phyloP scores from a whole-genome alignment of 2,329 filamentous ascomycete genomes.

The Colletotrichum filicis region DNA sequence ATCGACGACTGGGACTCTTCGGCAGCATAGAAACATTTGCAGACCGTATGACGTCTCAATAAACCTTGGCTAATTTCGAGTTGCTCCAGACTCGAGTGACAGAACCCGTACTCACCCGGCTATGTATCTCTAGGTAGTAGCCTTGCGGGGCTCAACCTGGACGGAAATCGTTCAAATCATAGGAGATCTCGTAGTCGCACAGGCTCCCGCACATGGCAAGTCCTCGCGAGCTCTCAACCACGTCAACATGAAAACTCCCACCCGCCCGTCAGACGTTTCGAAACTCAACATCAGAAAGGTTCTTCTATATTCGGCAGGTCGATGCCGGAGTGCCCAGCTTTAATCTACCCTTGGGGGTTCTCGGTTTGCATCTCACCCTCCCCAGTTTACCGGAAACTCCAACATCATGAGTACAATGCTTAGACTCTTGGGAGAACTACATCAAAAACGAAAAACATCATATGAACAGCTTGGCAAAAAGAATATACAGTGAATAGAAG shows the following conservation, averaged over 20 bases:
- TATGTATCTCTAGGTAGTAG: no score
- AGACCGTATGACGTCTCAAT: no score
- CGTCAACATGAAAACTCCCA: background rate
- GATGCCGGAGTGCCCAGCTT: background rate
- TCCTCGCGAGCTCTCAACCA: background rate
- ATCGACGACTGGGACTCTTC: no score
- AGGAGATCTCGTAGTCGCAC: no score
- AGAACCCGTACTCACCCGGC: no score
- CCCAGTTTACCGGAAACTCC: no score
- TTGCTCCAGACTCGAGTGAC: no score
- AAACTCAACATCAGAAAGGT: background rate
- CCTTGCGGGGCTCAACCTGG: no score
- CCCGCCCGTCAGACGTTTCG: background rate
- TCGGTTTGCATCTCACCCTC: no score
- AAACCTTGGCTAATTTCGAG: no score
- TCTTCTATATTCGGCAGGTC: background rate
- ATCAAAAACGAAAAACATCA: background rate
- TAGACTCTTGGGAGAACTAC: background rate
- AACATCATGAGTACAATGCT: background rate
- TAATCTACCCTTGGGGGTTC: background rate
- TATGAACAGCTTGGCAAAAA: constrained; percentile 3
- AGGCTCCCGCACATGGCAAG: background rate
- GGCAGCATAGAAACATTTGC: no score
- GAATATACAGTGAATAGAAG: constrained; percentile 23
- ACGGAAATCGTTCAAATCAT: no score